Evolutionary conservation across 306 rosid species (phyloP), one percentile per base, ranked within the genome.

Genomic region (Quercus wislizeni): DNA sequence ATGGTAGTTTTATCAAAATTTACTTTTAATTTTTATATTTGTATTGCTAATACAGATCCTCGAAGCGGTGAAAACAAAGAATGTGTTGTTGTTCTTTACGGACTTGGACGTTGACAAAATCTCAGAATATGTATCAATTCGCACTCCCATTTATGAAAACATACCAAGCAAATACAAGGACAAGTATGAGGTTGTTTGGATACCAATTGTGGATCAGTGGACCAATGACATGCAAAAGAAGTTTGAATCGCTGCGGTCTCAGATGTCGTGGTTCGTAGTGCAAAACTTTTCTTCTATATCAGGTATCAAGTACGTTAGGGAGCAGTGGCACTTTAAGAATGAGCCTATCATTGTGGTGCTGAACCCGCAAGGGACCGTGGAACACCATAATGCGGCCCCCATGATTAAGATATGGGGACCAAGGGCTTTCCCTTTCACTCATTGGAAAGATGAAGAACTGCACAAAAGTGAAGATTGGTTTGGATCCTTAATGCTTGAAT

Each of bases 211-310:
- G n/a, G 86, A 79, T 10, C 38, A 73, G 5, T 77, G 84, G 82
- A 68, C 57, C 0, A 73, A 63, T 6, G 85, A 79, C 2, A 51
- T 76, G 52, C 17, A 35, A 25, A 69, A 57, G 58, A 88, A 76
- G 87, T 85, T 78, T 23, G 86, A 83, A 0, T 7, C 1, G 27
- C 10, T 88, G n/a, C 65, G 80, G 19, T 19, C 68, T 11, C 59
- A 41, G 63, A 87, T 89, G 86, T 11, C 52, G 4, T 89, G 92
- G 90, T 77, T 62, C 21, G 72, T 75, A 0, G 71, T 82, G 7
- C 77, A 69, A 31, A 51, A 55, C 10, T n/a, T 57, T 7, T 27
- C 74, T 5, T 43, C 62, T 2, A 62, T 80, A 1, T 28, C 41
- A 20, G 92, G 86, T 14, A 35, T 84, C 55, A 80, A 23, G 52